Conservation (phyloP, 176 grass and related monocot species). For the Avena eriantha region DNA sequence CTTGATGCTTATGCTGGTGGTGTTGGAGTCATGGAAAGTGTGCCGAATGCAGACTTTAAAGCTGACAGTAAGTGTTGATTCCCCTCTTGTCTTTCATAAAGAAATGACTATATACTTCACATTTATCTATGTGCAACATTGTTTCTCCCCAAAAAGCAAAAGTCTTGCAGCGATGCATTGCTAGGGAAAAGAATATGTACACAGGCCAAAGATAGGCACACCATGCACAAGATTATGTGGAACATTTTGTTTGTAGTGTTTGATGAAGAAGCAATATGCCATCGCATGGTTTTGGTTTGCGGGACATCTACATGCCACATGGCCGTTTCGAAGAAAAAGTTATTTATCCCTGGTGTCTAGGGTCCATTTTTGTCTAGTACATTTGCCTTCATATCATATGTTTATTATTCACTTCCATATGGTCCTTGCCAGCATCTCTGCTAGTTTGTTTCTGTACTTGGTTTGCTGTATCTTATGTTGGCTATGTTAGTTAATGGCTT, state of each 20-base stretch:
- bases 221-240: slow-evolving; percentile 1
- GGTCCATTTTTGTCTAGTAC: slow-evolving; percentile 94
- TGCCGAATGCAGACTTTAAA: slow-evolving; percentile 55
- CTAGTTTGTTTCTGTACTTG: slow-evolving; percentile 6
- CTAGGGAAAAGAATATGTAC: not conserved
- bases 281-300: slow-evolving; percentile 84
- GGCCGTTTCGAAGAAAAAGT: slow-evolving; percentile 74
- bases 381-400: slow-evolving; percentile 30
- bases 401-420: slow-evolving; percentile 23
- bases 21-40: slow-evolving; percentile 90
- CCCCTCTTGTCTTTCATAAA: slow-evolving; percentile 27
- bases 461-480: slow-evolving; percentile 22
- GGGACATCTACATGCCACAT: slow-evolving; percentile 97
- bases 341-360: slow-evolving; percentile 89
- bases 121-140: slow-evolving; percentile 23
- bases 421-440: slow-evolving; percentile 26
- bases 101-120: not conserved
- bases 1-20: slow-evolving; percentile 98
- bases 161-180: not conserved
- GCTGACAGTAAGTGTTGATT: slow-evolving; percentile 49
- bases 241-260: slow-evolving; percentile 44
- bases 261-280: slow-evolving; percentile 76
- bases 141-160: not conserved
- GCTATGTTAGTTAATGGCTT: slow-evolving; percentile 17
- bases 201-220: not conserved